Evolutionary conservation across 441 rosid genomes (phyloP), one percentile per base, ranked within the genome.

Genomic region (Adansonia madagascariensis): DNA sequence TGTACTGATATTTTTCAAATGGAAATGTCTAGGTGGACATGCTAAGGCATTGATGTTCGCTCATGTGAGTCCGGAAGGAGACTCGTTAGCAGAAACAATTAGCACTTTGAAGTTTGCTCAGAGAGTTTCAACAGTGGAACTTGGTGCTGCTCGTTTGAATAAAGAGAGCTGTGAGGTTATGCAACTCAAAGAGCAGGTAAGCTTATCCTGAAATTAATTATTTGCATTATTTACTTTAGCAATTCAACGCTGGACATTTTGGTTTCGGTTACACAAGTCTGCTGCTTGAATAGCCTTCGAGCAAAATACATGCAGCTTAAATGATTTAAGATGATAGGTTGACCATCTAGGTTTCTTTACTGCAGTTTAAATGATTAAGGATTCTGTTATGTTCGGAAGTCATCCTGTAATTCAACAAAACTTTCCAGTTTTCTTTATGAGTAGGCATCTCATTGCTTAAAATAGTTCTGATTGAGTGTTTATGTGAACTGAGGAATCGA

Each of bases 11-110:
- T 1, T 35, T 65, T 14, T 5, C n/a, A 11, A 61, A 12, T 60
- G 66, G 63, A 73, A 78, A 35, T 44, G 18, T 75, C 52, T 83
- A 92, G 98, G 99, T 71, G 97, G 99, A 41, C 91, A 85, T 80
- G 98, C 98, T 0, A 95, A 95, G 78, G 94, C 97, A 4, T 78
- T 95, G 75, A 95, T 95, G 98, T 89, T 95, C 88, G 97, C 98
- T 75, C 99, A 95, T 78, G 81, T 92, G 76, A 94, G 96, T 80
- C 98, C 99, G 4, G 98, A 95, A 80, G 91, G 74, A 63, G 97
- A 89, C 79, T 94, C 95, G 41, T 88, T 89, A 47, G 86, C 88
- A 24, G 98, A 95, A 84, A 92, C 98, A 52, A 74, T 94, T 18
- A 94, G 97, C 81, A 95, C 98, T 66, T 79, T 95, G 84, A 94